These are phyloP conservation scores for Erysimum cheiri DNA, from an alignment of 441 rosid genomes.

Conservation along the genomic window DNA sequence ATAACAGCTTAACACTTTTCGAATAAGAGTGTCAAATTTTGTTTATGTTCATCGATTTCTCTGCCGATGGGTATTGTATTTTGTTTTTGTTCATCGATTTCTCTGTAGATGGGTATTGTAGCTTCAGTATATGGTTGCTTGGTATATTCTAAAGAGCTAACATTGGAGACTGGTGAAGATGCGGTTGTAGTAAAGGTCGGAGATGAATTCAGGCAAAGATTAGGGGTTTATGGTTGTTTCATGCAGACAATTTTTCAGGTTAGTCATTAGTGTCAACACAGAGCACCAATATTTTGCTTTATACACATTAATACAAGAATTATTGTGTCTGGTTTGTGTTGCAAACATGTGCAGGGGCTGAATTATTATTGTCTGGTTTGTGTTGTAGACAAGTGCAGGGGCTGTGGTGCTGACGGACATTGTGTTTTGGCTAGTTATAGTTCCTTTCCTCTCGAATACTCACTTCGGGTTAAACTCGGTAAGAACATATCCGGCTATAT, in stretches of 20 bases:
- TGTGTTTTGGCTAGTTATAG: slow-evolving; percentile 76
- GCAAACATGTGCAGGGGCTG: too few species aligned
- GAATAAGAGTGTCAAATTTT: not conserved
- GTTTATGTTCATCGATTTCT: not conserved
- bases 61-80: slow-evolving; percentile 64
- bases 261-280: not conserved
- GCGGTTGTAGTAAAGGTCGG: slow-evolving; percentile 45
- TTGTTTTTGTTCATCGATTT: not conserved
- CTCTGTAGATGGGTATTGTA: slow-evolving; percentile 65
- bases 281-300: slow-evolving; percentile 10
- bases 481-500: slow-evolving; percentile 27
- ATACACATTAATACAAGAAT: not conserved
- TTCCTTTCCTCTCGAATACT: slow-evolving; percentile 67
- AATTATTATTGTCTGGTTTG: not conserved
- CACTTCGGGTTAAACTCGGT: slow-evolving; percentile 71
- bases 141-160: slow-evolving; percentile 42
- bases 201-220: slow-evolving; percentile 50
- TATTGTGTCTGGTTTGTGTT: too few species aligned
- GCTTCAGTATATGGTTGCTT: slow-evolving; percentile 81
- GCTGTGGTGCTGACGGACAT: slow-evolving; percentile 83
- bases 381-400: slow-evolving; percentile 72
- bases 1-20: not conserved
- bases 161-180: slow-evolving; percentile 28
- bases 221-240: slow-evolving; percentile 76
- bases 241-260: slow-evolving; percentile 83